Conservation (phyloP, 208 protist genomes). For the Leishmania turanica region DNA sequence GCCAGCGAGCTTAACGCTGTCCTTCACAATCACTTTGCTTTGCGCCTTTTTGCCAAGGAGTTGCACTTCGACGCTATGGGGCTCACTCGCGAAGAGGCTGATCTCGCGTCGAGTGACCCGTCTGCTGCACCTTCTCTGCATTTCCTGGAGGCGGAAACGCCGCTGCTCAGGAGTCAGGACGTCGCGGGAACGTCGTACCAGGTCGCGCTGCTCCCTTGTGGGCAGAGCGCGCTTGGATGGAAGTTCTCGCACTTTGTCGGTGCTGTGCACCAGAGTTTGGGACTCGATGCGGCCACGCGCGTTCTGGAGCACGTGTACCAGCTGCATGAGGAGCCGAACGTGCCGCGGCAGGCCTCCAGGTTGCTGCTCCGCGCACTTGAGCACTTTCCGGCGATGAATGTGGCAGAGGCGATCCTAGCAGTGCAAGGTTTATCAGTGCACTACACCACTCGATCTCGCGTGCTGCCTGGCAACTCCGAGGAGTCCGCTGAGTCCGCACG, state of each 20-base stretch:
- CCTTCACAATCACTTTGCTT: slow-evolving; percentile 80
- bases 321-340: slow-evolving; percentile 24
- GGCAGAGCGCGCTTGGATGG: slow-evolving; percentile 83
- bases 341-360: slow-evolving; percentile 40
- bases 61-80: slow-evolving; percentile 64
- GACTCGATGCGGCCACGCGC: slow-evolving; percentile 13
- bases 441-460: slow-evolving; percentile 60
- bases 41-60: slow-evolving; percentile 76
- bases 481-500: background rate
- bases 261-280: slow-evolving; percentile 57
- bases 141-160: slow-evolving; percentile 53
- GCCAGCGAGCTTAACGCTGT: slow-evolving; percentile 67
- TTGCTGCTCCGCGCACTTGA: slow-evolving; percentile 59
- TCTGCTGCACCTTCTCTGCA: slow-evolving; percentile 17
- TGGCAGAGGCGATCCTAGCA: slow-evolving; percentile 76
- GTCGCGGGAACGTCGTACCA: slow-evolving; percentile 77
- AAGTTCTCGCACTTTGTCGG: slow-evolving; percentile 88
- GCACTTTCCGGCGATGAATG: slow-evolving; percentile 54
- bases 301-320: slow-evolving; percentile 54
- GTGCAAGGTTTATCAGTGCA: slow-evolving; percentile 72
- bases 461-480: slow-evolving; percentile 13
- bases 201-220: slow-evolving; percentile 49
- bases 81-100: slow-evolving; percentile 29
- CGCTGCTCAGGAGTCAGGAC: slow-evolving; percentile 41
- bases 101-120: background rate